These are phyloP conservation scores for Colletotrichum paranaense DNA, from an alignment of 2,329 filamentous ascomycete genomes.

Conservation along the genomic window DNA sequence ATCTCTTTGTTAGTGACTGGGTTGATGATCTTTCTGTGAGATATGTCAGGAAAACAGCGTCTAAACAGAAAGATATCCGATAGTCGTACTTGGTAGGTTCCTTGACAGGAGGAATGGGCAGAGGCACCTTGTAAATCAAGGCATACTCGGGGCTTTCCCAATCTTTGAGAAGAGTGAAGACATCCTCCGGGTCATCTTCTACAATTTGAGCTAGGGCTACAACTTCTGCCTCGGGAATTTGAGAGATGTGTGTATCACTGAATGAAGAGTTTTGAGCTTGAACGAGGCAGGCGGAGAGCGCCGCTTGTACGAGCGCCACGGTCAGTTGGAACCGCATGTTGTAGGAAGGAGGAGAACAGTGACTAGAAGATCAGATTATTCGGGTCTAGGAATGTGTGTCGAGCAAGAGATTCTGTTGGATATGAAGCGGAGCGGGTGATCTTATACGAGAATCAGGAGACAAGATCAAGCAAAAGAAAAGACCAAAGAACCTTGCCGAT, in stretches of 20 bases:
- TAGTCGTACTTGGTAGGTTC: constrained; percentile 49
- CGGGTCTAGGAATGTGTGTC: no score
- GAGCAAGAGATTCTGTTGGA: no score
- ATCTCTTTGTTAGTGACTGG: constrained; percentile 47
- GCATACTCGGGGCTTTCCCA: constrained; percentile 38
- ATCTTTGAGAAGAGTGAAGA: constrained; percentile 30
- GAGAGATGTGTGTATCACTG: constrained; percentile 1
- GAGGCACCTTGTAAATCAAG: constrained; percentile 43
- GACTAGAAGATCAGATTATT: no score
- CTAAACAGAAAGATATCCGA: constrained; percentile 19
- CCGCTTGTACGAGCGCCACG: background rate
- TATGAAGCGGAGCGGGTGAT: no score
- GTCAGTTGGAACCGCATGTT: constrained; percentile 15
- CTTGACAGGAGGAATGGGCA: constrained; percentile 58
- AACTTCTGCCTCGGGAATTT: constrained; percentile 5
- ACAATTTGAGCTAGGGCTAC: constrained; percentile 17
- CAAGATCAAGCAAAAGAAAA: no score
- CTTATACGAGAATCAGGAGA: no score
- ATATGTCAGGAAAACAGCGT: background rate
- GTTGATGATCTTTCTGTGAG: constrained; percentile 46
- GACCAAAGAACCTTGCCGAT: no score
- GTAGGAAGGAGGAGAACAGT: no score
- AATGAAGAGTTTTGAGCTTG: constrained; percentile 22
- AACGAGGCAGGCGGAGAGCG: background rate
- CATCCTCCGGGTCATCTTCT: constrained; percentile 15